These are phyloP conservation scores for Gloeopeniophorella convolvens DNA, from an alignment of 768 basidiomycete species.

Conservation along the genomic window DNA sequence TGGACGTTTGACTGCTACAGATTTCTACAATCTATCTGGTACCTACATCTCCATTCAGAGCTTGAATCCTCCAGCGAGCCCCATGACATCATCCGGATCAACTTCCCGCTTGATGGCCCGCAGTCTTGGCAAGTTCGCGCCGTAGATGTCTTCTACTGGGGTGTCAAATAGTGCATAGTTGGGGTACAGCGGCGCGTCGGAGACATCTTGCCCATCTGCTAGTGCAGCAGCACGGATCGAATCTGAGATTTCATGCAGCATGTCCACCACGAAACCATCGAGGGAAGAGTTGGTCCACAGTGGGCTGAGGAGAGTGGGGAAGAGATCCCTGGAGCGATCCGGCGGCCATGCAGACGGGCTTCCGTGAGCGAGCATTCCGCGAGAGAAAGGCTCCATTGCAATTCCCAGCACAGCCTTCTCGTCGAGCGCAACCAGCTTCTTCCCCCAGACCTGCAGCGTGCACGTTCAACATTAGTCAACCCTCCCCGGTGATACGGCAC, in stretches of 20 bases:
- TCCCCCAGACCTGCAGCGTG: no score
- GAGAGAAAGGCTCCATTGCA: conserved; percentile 17
- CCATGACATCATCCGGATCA: conserved; percentile 5
- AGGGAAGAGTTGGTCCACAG: neutral
- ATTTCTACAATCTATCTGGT: no score
- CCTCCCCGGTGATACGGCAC: no score
- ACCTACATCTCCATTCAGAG: no score
- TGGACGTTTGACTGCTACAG: no score
- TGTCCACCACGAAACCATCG: neutral
- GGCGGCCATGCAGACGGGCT: conserved; percentile 17
- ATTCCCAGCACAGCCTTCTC: no score
- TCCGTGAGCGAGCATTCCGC: conserved; percentile 1
- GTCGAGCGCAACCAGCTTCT: no score
- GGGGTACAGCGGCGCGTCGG: neutral
- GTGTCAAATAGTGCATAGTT: conserved; percentile 10
- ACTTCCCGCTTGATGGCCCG: conserved; percentile 2
- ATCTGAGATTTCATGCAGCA: neutral
- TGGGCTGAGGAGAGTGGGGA: conserved; percentile 17
- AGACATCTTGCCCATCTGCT: conserved; percentile 7
- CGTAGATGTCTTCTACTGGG: neutral
- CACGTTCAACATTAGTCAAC: no score
- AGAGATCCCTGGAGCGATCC: conserved; percentile 18
- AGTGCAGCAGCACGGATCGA: conserved; percentile 3
- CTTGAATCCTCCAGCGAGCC: conserved; percentile 10
- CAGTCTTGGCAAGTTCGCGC: conserved; percentile 1